Conservation (phyloP, 1,139 yeast species). For the Eremothecium cymbalariae region DNA sequence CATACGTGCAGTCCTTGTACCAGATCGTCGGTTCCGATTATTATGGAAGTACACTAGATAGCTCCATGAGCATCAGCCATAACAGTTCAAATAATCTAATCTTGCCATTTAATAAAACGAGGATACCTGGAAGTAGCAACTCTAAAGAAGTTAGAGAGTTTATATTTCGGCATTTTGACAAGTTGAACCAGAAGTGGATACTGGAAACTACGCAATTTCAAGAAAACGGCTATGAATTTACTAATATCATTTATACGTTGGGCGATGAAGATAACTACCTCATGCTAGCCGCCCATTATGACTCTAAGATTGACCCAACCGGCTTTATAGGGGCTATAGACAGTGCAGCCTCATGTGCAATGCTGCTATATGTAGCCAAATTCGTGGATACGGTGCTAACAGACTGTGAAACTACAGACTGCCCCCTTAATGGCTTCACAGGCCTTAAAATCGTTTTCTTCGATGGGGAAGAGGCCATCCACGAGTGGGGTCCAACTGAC, state of each 20-base stretch:
- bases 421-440: slow-evolving; percentile 16
- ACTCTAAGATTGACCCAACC: slow-evolving; percentile 40
- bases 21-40: slow-evolving; percentile 10
- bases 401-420: slow-evolving; percentile 6
- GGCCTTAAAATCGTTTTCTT: slow-evolving; percentile 46
- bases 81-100: slow-evolving; percentile 13
- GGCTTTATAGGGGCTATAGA: slow-evolving; percentile 55
- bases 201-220: slow-evolving; percentile 37
- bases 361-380: slow-evolving; percentile 40
- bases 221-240: slow-evolving; percentile 36
- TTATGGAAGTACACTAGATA: slow-evolving; percentile 13
- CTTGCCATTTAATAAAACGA: slow-evolving; percentile 32
- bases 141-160: slow-evolving; percentile 36
- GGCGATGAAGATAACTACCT: slow-evolving; percentile 30
- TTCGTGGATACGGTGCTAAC: slow-evolving; percentile 22
- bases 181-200: slow-evolving; percentile 33
- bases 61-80: slow-evolving; percentile 12
- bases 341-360: slow-evolving; percentile 49
- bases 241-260: slow-evolving; percentile 39
- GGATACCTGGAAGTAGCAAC: slow-evolving; percentile 42
- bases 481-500: slow-evolving; percentile 42
- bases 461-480: slow-evolving; percentile 54
- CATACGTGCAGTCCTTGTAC: slow-evolving; percentile 6
- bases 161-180: slow-evolving; percentile 29
- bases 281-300: slow-evolving; percentile 49